Base-by-base conservation (phyloP, 1,139 yeast species). In the Candida freyschussii region DNA sequence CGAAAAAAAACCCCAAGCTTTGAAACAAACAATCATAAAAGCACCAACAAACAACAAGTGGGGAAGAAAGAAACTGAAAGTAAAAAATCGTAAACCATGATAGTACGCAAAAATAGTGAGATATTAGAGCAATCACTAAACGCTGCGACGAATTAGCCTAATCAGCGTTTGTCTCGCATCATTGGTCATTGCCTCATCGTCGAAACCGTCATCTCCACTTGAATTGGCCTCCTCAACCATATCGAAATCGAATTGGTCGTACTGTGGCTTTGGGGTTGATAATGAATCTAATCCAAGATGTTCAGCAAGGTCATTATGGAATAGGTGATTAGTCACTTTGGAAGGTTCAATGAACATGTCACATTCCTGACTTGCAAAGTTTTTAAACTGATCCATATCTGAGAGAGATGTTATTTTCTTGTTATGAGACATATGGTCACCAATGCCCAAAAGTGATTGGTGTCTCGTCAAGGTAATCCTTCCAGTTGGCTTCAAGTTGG, bases 81-180 rank as follows among this genome's bases (percentile, higher is more conserved):
- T n/a, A n/a, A n/a, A n/a, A n/a, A n/a, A n/a, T n/a, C n/a, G n/a
- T n/a, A n/a, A n/a, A n/a, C n/a, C n/a, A n/a, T n/a, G n/a, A n/a
- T n/a, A n/a, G n/a, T n/a, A n/a, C n/a, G n/a, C n/a, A n/a, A n/a
- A n/a, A n/a, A n/a, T n/a, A n/a, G n/a, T n/a, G n/a, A n/a, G n/a
- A n/a, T n/a, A n/a, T n/a, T n/a, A n/a, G n/a, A n/a, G n/a, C n/a
- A n/a, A n/a, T 6, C 12, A 16, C 40, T 32, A 47, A 12, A 44
- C 39, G 27, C 50, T 47, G n/a, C 47, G 48, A 33, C 54, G 48
- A 20, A 50, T 37, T 45, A 47, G 43, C 29, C 45, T 47, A 15
- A 50, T 41, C 36, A 50, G 32, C 4, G 55, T 53, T 11, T 33
- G 47, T 47, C 55, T 50, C 4, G 55, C 55, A 37, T 50, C 55